A percentile compares a stretch with the other conserved stretches of the same genome.
Evolutionary conservation across 306 rosid species (phyloP).

Genomic region (Dryas octopetala): DNA sequence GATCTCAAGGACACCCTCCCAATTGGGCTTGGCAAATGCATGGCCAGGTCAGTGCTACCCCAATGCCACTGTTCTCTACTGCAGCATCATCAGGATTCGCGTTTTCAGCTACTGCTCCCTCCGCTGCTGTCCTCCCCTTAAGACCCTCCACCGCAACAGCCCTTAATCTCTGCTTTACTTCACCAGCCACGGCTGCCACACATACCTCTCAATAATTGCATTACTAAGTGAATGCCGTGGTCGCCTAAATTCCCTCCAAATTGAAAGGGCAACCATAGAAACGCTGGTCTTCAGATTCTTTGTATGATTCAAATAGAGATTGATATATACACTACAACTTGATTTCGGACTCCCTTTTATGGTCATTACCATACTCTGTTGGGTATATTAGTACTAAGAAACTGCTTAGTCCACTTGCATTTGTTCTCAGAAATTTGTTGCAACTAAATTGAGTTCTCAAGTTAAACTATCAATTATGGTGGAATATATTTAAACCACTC

Average conservation of each 20-base stretch:
- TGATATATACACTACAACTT: constrained; percentile 34
- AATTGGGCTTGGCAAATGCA: constrained; percentile 75
- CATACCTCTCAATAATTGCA: constrained; percentile 43
- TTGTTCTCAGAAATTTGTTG: not conserved
- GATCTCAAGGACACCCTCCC: constrained; percentile 59
- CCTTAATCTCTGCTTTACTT: constrained; percentile 54
- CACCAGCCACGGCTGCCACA: constrained; percentile 40
- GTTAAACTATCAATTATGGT: not conserved
- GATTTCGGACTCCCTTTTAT: constrained; percentile 28
- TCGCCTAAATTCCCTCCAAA: not conserved
- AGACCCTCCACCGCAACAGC: constrained; percentile 42
- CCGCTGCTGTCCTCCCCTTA: constrained; percentile 53
- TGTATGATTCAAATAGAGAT: constrained; percentile 41
- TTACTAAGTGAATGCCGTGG: constrained; percentile 47
- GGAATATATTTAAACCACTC: not conserved
- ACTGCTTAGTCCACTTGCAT: constrained; percentile 18
- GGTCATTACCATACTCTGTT: constrained; percentile 13
- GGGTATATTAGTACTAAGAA: constrained; percentile 9
- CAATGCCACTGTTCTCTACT: constrained; percentile 75
- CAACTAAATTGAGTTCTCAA: not conserved
- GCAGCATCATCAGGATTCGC: constrained; percentile 99
- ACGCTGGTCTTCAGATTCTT: constrained; percentile 30
- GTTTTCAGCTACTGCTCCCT: constrained; percentile 60
- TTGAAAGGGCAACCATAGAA: constrained; percentile 15
- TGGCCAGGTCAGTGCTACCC: constrained; percentile 57